These are phyloP conservation scores for Puccinia polysora DNA, from an alignment of 1,284 basidiomycete species.

Conservation along the genomic window DNA sequence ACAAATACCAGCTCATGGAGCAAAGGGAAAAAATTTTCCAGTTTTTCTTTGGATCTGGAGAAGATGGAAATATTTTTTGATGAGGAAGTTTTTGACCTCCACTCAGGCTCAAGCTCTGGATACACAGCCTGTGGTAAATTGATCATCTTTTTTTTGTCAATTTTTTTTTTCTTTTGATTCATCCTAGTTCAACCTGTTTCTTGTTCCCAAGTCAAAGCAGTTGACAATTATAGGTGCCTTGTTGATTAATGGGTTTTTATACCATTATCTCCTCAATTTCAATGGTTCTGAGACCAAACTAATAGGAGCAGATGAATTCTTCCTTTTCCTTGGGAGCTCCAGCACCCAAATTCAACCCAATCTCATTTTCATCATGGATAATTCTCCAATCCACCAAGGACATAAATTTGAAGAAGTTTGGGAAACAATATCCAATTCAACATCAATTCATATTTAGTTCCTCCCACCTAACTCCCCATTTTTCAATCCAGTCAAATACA, in stretches of 20 bases:
- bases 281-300: background rate
- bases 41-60: no score
- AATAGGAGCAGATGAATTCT: constrained; percentile 8
- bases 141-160: background rate
- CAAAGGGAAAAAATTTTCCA: no score
- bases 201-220: constrained; percentile 16
- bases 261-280: background rate
- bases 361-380: constrained; percentile 13
- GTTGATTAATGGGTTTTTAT: background rate
- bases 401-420: background rate
- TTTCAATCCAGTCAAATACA: background rate
- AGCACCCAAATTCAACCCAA: background rate
- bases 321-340: constrained; percentile 6
- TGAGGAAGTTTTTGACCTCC: no score
- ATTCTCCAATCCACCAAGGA: constrained; percentile 14
- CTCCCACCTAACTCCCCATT: constrained; percentile 14
- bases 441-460: constrained; percentile 17
- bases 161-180: background rate
- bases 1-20: no score
- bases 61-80: no score
- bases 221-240: constrained; percentile 4
- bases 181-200: constrained; percentile 4
- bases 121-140: background rate
- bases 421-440: background rate
- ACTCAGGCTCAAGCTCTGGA: no score